Conservation (phyloP, 768 basidiomycete species). For the Paxillus ammoniavirescens region DNA sequence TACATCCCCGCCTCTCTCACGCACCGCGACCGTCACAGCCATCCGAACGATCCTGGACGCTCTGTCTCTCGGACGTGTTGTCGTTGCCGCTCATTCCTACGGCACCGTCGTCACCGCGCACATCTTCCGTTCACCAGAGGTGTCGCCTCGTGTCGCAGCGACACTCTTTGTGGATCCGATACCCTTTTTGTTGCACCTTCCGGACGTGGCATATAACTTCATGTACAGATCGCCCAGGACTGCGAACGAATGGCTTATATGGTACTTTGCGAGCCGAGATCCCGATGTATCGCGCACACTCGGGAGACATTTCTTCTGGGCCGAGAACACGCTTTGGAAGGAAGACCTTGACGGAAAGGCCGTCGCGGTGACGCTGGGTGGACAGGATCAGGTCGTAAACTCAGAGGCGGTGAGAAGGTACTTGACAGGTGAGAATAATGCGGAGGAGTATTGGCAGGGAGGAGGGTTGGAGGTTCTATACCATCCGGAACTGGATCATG, state of each 20-base stretch:
- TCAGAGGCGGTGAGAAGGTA: constrained; percentile 37
- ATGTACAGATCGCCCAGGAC: constrained; percentile 53
- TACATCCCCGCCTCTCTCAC: constrained; percentile 47
- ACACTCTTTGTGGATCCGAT: constrained; percentile 62
- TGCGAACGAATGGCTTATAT: constrained; percentile 63
- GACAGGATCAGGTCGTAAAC: constrained; percentile 44
- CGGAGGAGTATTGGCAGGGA: constrained; percentile 25
- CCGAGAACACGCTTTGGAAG: constrained; percentile 57
- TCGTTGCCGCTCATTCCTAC: constrained; percentile 58
- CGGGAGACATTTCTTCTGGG: constrained; percentile 64
- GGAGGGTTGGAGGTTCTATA: constrained; percentile 39
- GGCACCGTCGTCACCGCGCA: constrained; percentile 58
- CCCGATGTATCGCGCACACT: constrained; percentile 60
- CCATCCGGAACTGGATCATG: constrained; percentile 39
- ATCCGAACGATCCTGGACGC: constrained; percentile 45
- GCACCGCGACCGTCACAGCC: constrained; percentile 39
- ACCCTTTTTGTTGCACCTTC: constrained; percentile 60
- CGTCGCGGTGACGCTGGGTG: constrained; percentile 38
- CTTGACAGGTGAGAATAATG: constrained; percentile 33
- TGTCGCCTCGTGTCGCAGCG: constrained; percentile 38
- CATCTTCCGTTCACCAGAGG: constrained; percentile 41
- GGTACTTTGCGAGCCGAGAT: constrained; percentile 67
- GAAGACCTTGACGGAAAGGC: constrained; percentile 44
- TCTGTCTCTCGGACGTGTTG: constrained; percentile 37
- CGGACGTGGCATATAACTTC: constrained; percentile 64